Conservation (phyloP, 2,329 filamentous ascomycete species). For the Fusarium hainanense region DNA sequence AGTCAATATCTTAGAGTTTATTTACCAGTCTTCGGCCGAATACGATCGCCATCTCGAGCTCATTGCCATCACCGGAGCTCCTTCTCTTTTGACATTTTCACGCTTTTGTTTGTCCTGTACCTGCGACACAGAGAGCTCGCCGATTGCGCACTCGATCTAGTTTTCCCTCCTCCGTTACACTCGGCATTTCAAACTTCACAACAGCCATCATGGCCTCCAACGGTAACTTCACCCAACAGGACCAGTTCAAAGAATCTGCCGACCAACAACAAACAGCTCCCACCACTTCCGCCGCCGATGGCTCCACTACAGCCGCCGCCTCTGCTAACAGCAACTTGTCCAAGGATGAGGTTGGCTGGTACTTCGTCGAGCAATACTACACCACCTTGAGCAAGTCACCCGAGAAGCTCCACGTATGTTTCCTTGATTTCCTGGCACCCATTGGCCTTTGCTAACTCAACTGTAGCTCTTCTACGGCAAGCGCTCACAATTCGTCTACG, state of each 20-base stretch:
- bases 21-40: constrained; percentile 25
- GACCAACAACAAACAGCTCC: constrained; percentile 54
- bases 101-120: constrained; percentile 17
- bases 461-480: constrained; percentile 91
- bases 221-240: constrained; percentile 62
- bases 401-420: constrained; percentile 85
- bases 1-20: constrained; percentile 13
- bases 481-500: constrained; percentile 93
- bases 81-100: constrained; percentile 20
- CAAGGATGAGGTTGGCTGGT: constrained; percentile 99
- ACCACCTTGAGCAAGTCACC: constrained; percentile 94
- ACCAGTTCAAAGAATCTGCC: constrained; percentile 54
- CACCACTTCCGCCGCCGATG: constrained; percentile 48
- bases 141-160: constrained; percentile 34
- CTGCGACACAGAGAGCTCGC: constrained; percentile 36
- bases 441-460: constrained; percentile 18
- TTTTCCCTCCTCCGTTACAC: constrained; percentile 35
- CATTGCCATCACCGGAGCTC: not conserved
- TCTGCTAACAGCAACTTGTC: constrained; percentile 62
- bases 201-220: constrained; percentile 65
- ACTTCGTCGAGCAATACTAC: constrained; percentile 99
- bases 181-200: constrained; percentile 26
- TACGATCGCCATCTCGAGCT: constrained; percentile 28
- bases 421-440: not conserved
- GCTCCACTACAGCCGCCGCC: constrained; percentile 47